Evolutionary conservation across 371 early-diverging fungal species (phyloP).

Genomic region (Dinochytrium kinnereticum): DNA sequence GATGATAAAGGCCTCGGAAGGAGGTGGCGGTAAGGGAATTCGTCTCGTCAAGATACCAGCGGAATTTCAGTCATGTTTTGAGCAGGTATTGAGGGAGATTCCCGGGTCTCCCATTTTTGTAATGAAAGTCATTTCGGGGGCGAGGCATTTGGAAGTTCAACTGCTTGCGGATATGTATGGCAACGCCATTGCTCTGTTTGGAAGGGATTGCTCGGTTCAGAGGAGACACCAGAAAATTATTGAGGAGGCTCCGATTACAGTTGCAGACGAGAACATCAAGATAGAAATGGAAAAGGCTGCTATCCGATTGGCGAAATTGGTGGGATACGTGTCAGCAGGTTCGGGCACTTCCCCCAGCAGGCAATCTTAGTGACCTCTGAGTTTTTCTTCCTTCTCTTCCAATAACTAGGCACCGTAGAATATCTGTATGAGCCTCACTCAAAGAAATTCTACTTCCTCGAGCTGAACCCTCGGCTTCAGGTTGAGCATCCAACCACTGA

Average conservation of each 20-base stretch:
- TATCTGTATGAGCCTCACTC: conserved; percentile 90
- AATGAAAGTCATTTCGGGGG: conserved; percentile 92
- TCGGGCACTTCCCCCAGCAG: too few species aligned
- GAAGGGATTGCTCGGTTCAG: conserved; percentile 98
- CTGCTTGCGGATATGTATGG: conserved; percentile 96
- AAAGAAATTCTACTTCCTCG: conserved; percentile 94
- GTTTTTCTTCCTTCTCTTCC: background rate
- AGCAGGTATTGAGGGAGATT: conserved; percentile 91
- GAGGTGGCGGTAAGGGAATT: conserved; percentile 99
- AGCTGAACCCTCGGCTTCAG: conserved; percentile 97
- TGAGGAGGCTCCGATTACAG: conserved; percentile 86
- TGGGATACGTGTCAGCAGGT: conserved; percentile 96
- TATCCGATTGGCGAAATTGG: conserved; percentile 90
- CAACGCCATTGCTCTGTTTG: conserved; percentile 96
- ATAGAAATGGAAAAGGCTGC: conserved; percentile 95
- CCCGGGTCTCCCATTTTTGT: conserved; percentile 97
- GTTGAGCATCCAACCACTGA: conserved; percentile 99
- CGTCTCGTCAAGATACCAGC: conserved; percentile 80
- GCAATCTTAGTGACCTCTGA: too few species aligned
- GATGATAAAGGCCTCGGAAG: conserved; percentile 99
- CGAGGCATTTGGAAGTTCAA: conserved; percentile 98
- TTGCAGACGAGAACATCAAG: conserved; percentile 82
- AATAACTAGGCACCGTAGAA: conserved; percentile 91
- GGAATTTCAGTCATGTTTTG: conserved; percentile 75
- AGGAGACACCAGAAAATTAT: conserved; percentile 89